A percentile compares a stretch with the other conserved stretches of the same genome.
These are phyloP conservation scores for Triglochin maritima DNA, from an alignment of 106 monocot species.

Conservation along the genomic window DNA sequence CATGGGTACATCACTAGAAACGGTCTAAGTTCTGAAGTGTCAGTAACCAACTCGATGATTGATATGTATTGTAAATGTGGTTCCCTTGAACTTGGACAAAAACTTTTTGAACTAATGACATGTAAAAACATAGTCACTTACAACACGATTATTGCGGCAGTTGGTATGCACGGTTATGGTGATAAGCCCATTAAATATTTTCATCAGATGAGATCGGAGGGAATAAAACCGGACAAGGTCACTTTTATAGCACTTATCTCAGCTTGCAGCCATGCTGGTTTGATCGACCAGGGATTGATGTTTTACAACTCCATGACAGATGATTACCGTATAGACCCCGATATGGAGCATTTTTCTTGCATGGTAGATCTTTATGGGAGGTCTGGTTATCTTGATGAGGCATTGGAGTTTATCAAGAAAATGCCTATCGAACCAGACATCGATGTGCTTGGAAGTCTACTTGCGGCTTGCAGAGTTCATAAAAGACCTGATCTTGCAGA, in stretches of 20 bases:
- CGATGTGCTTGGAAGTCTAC: constrained; percentile 49
- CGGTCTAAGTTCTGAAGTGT: constrained; percentile 8
- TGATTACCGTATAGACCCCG: constrained; percentile 30
- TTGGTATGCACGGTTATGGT: constrained; percentile 39
- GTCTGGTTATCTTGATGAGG: constrained; percentile 33
- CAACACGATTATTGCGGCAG: constrained; percentile 45
- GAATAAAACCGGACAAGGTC: constrained; percentile 34
- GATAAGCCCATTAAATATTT: constrained; percentile 30
- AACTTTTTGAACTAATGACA: constrained; percentile 23
- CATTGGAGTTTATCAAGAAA: constrained; percentile 40
- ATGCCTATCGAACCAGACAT: constrained; percentile 33
- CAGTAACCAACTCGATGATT: constrained; percentile 42
- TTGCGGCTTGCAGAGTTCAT: constrained; percentile 45
- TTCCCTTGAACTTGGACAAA: constrained; percentile 17
- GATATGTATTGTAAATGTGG: constrained; percentile 70
- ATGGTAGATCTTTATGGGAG: constrained; percentile 45
- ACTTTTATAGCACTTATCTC: constrained; percentile 60
- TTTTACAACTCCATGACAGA: constrained; percentile 30
- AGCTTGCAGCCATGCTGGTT: constrained; percentile 48
- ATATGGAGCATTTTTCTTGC: constrained; percentile 62
- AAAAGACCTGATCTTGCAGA: constrained; percentile 46
- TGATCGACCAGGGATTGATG: constrained; percentile 16
- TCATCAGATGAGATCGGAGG: constrained; percentile 24
- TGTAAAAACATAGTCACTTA: constrained; percentile 35
- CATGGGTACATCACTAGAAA: constrained; percentile 28